Percentiles rank a stretch among this genome's conserved stretches.
Evolutionary conservation across 225 moss, liverwort and hornwort genomes (phyloP).

Genomic region (Neckera pumila): DNA sequence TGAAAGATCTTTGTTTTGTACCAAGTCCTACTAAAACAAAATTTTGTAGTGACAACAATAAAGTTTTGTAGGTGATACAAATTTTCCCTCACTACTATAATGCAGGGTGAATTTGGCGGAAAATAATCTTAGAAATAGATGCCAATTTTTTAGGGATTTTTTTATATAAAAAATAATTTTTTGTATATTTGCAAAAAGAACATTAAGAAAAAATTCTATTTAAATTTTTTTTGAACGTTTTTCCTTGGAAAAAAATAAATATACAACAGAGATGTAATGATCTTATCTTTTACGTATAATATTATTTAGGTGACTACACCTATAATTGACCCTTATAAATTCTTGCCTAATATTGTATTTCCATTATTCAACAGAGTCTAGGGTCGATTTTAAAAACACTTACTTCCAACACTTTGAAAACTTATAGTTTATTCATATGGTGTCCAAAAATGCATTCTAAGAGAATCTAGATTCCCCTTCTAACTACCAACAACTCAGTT

Average conservation of each 20-base stretch:
- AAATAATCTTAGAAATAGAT: not conserved
- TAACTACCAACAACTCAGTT: no score
- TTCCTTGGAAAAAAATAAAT: not conserved
- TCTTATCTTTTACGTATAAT: rapidly evolving
- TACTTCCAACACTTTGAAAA: not conserved
- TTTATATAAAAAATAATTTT: rapidly evolving
- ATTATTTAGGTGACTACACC: not conserved
- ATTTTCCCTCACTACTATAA: not conserved
- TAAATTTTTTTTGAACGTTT: rapidly evolving
- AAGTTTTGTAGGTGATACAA: no score
- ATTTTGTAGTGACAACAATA: not conserved
- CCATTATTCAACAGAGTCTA: rapidly evolving
- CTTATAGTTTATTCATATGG: not conserved
- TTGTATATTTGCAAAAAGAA: not conserved
- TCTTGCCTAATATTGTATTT: not conserved
- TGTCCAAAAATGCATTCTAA: not conserved
- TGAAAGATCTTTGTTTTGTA: not conserved
- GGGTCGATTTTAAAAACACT: rapidly evolving
- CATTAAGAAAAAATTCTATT: rapidly evolving
- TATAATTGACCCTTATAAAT: rapidly evolving
- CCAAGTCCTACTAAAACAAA: not conserved
- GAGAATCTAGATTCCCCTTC: not conserved
- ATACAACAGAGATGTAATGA: rapidly evolving
- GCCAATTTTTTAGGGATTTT: rapidly evolving
- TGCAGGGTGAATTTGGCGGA: rapidly evolving